phyloP scores from a whole-genome alignment of 2,329 filamentous ascomycete genomes.

The Alternaria sp. region DNA sequence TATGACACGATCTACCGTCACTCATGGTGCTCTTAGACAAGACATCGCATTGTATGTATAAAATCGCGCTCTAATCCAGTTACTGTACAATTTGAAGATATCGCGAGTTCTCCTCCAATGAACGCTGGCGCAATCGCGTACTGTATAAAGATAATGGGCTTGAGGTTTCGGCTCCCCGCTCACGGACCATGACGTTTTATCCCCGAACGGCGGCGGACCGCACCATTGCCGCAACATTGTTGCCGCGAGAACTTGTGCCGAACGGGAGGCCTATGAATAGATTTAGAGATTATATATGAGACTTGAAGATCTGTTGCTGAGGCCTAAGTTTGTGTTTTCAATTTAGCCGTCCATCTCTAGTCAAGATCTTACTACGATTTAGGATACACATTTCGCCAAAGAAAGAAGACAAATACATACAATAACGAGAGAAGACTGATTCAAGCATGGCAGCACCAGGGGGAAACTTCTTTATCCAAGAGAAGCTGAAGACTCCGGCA shows the following conservation, averaged over 20 bases:
- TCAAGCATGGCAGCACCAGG: constrained; percentile 52
- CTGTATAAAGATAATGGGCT: not conserved
- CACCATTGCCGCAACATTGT: constrained; percentile 5
- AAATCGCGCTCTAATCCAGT: constrained; percentile 37
- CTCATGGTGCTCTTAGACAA: constrained; percentile 37
- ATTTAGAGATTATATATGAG: not conserved
- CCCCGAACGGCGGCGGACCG: constrained; percentile 7
- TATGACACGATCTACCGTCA: not conserved
- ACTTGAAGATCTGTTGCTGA: not conserved
- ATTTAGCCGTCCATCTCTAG: not conserved
- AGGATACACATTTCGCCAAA: not conserved
- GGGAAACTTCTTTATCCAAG: constrained; percentile 57
- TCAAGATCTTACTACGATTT: not conserved
- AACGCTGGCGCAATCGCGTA: not conserved
- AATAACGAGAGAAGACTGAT: not conserved
- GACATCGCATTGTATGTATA: not conserved
- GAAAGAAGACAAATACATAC: not conserved
- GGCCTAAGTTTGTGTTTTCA: not conserved
- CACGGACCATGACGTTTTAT: constrained; percentile 4
- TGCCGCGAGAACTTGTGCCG: not conserved
- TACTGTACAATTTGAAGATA: not conserved
- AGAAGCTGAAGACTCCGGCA: constrained; percentile 53
- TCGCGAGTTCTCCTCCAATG: not conserved
- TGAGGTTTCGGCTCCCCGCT: constrained; percentile 22
- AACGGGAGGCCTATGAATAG: constrained; percentile 2